phyloP scores from a whole-genome alignment of 2,329 filamentous ascomycete species.

The Arthrinium phaeospermum region DNA sequence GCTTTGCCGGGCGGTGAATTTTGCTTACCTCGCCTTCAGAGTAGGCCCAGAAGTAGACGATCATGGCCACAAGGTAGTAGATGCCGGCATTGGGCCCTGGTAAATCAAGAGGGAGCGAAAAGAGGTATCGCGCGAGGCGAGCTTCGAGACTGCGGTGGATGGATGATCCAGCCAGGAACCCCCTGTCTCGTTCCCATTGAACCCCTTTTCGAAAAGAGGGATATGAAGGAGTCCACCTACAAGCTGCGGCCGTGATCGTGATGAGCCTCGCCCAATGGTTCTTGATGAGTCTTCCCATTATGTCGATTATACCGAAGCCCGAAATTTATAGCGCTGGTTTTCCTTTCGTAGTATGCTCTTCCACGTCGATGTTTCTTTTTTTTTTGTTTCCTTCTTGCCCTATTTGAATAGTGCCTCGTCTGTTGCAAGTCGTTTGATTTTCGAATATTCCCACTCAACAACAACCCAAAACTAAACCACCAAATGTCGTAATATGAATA shows the following conservation, averaged over 20 bases:
- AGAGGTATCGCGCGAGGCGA: slow-evolving; percentile 84
- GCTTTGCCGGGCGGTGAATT: neutral
- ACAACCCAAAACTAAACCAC: slow-evolving; percentile 27
- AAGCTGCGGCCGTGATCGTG: slow-evolving; percentile 77
- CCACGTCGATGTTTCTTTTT: slow-evolving; percentile 26
- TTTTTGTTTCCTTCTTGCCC: slow-evolving; percentile 22
- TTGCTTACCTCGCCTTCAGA: slow-evolving; percentile 90
- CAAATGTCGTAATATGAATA: slow-evolving; percentile 29
- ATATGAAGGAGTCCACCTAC: slow-evolving; percentile 41
- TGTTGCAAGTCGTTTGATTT: neutral
- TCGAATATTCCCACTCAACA: slow-evolving; percentile 25
- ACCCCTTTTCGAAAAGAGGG: neutral
- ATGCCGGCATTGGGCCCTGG: slow-evolving; percentile 87
- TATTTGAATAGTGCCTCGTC: neutral
- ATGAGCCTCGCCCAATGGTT: slow-evolving; percentile 98
- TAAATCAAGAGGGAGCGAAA: slow-evolving; percentile 79
- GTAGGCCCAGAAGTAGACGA: slow-evolving; percentile 95
- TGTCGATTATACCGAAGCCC: slow-evolving; percentile 33
- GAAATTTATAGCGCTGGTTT: slow-evolving; percentile 26
- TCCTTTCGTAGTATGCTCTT: neutral
- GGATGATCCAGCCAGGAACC: slow-evolving; percentile 74
- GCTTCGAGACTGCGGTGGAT: slow-evolving; percentile 89
- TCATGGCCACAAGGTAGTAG: slow-evolving; percentile 87
- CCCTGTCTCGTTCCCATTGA: slow-evolving; percentile 28
- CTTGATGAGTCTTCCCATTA: slow-evolving; percentile 98